Evolutionary conservation across 345 rosid genomes (phyloP).

Genomic region (Rhodamnia argentea): DNA sequence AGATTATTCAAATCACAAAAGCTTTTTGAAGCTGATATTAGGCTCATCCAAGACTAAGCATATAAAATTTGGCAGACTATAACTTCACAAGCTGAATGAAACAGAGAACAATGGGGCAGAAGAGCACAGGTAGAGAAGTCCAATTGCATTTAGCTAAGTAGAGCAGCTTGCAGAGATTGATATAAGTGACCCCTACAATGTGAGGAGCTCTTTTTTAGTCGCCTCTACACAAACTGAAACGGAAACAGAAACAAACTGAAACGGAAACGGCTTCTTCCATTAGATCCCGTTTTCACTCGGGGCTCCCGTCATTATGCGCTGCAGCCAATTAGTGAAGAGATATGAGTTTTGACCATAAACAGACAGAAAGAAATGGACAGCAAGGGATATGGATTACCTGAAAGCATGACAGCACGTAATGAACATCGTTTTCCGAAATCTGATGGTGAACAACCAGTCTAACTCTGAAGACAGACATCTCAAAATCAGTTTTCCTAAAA

Average conservation of each 20-base stretch:
- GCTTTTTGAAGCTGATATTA: not conserved
- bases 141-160: not conserved
- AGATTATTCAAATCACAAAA: not conserved
- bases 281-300: slow-evolving; percentile 23
- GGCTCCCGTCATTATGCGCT: slow-evolving; percentile 29
- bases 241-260: not conserved
- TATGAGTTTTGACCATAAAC: not conserved
- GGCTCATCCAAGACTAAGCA: not conserved
- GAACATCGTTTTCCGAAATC: slow-evolving; percentile 65
- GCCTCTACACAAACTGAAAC: not conserved
- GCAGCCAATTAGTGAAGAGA: slow-evolving; percentile 7
- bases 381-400: slow-evolving; percentile 25
- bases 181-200: not conserved
- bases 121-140: not conserved
- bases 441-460: slow-evolving; percentile 85
- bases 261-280: not conserved
- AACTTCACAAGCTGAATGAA: not conserved
- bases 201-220: not conserved
- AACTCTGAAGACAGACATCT: slow-evolving; percentile 28
- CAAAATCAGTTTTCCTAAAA: not conserved
- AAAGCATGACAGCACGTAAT: slow-evolving; percentile 52
- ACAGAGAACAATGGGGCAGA: not conserved
- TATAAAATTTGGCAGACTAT: not conserved
- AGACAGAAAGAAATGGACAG: not conserved
- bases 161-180: not conserved